phyloP scores from a whole-genome alignment of 176 grass and related monocot genomes.

The Lolium multiflorum region DNA sequence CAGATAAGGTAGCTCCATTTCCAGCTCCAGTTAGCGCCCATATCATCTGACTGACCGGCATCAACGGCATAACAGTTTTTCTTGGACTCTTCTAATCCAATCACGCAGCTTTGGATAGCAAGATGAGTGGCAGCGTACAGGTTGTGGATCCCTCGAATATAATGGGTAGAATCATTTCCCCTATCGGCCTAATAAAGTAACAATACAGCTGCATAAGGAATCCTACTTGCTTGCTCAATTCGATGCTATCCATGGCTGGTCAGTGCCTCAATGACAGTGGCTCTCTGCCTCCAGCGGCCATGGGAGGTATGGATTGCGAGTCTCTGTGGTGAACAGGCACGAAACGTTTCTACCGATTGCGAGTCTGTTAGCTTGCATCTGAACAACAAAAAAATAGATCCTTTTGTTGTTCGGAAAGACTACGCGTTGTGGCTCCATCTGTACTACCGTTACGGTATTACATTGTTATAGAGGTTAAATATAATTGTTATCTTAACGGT shows the following conservation, averaged over 20 bases:
- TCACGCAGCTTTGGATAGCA: conserved; percentile 20
- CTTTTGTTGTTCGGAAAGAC: too few relatives aligned
- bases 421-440: too few relatives aligned
- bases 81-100: conserved; percentile 33
- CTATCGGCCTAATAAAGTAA: neutral
- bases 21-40: neutral
- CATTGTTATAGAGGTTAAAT: too few relatives aligned
- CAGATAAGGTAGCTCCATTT: neutral
- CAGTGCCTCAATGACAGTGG: neutral
- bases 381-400: too few relatives aligned
- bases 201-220: neutral
- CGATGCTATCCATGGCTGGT: neutral
- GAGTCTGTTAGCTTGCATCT: too few relatives aligned
- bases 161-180: conserved; percentile 36
- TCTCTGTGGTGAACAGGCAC: neutral
- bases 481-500: too few relatives aligned
- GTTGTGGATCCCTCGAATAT: conserved; percentile 17
- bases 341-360: neutral
- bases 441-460: too few relatives aligned
- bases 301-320: neutral
- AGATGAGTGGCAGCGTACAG: neutral
- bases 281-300: neutral
- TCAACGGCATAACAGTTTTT: neutral
- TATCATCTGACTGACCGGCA: neutral
- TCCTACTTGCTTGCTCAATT: neutral